Base-by-base conservation (phyloP, 139 green algal genomes). In the Closterium sp. region DNA sequence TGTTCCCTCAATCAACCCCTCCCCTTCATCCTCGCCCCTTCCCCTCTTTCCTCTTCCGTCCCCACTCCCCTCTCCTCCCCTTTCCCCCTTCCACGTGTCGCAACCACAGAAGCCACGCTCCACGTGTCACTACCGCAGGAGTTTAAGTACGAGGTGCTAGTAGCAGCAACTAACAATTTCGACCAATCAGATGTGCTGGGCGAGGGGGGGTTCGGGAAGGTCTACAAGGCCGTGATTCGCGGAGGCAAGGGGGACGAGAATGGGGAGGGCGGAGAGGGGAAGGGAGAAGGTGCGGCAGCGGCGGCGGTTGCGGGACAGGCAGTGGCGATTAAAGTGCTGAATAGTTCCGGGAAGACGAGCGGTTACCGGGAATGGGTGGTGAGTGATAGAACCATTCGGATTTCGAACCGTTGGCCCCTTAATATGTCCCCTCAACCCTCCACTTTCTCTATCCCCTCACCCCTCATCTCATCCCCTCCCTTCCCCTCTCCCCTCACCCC, bases 91-190 rank as follows among this genome's bases (percentile, higher is more conserved):
- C 50, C 17, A 42, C 34, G 34, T 42, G 34, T 42, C 38, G 38
- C 7, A 17, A 11, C 62, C 62, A 5, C 17, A 79, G 62, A 79
- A 79, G 19, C 19, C 62, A 79, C 62, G 17, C 62, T 79, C 17
- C 19, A 22, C 62, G 62, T 79, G 62, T 24, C 62, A 24, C 62
- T 79, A 79, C 62, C 62, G 27, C 62, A 79, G 62, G 62, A 79
- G 62, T 87, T 87, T 21, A 87, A 87, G 85, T 87, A 87, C n/a
- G 28, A 87, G 85, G 85, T 21, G 85, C 85, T 87, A 31, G 7
- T 32, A 24, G 85, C 21, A 21, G 85, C 85, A 22, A 87, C 85
- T 31, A 87, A 87, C 22, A 87, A 87, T 10, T 87, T 87, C 28
- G 85, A 87, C 85, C 28, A 87, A 87, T 30, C n/a, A 30, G 22